phyloP scores from a whole-genome alignment of 345 rosid genomes.

The Sonneratia caseolaris region DNA sequence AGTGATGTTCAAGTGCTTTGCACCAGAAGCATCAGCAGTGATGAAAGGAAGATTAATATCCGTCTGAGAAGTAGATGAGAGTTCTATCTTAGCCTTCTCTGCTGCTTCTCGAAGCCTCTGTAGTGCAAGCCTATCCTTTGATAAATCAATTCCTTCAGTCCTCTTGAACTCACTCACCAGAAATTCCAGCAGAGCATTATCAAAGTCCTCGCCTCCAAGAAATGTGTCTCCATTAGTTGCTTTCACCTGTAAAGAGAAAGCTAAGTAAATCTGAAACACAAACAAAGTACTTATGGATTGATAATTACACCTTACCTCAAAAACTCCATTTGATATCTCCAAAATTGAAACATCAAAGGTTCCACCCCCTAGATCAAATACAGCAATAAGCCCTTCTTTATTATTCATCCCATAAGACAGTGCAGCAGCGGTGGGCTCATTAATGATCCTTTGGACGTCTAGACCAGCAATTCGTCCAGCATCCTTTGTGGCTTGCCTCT shows the following conservation, averaged over 20 bases:
- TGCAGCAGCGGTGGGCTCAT: constrained; percentile 95
- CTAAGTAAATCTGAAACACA: background rate
- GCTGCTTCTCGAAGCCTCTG: constrained; percentile 94
- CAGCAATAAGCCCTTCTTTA: constrained; percentile 89
- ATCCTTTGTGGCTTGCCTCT: constrained; percentile 91
- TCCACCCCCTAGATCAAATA: constrained; percentile 90
- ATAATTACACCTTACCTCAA: constrained; percentile 39
- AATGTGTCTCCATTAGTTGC: constrained; percentile 95
- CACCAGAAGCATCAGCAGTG: constrained; percentile 77
- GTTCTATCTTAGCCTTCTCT: constrained; percentile 85
- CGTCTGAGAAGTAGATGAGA: constrained; percentile 76
- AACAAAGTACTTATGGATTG: background rate
- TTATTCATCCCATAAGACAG: constrained; percentile 88
- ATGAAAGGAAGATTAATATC: constrained; percentile 79
- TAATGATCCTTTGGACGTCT: constrained; percentile 78
- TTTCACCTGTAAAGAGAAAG: constrained; percentile 48
- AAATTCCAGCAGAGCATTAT: constrained; percentile 65
- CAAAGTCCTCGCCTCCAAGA: constrained; percentile 93
- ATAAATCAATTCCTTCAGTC: constrained; percentile 58
- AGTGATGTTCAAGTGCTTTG: constrained; percentile 76
- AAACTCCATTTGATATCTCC: constrained; percentile 89
- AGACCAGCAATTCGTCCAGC: constrained; percentile 91
- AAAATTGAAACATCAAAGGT: constrained; percentile 78
- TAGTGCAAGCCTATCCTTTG: constrained; percentile 71
- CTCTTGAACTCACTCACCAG: constrained; percentile 72